phyloP scores from a whole-genome alignment of 1,284 basidiomycete species.

The Fomes fomentarius region DNA sequence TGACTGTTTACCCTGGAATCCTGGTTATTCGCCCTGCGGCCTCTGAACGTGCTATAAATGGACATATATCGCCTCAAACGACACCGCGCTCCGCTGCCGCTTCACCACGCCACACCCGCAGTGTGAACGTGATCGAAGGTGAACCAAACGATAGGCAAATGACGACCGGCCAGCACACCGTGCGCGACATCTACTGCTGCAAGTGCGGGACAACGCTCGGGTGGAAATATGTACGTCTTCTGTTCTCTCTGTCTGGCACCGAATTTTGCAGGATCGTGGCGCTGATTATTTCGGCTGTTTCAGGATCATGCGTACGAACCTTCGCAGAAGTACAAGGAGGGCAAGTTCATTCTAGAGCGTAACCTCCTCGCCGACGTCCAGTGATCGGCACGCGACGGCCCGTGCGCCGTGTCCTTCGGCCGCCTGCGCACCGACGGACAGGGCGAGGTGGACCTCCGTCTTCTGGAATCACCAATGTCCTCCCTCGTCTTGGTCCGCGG shows the following conservation, averaged over 20 bases:
- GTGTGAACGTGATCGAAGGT: constrained; percentile 89
- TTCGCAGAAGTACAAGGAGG: constrained; percentile 97
- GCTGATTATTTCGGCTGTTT: not conserved
- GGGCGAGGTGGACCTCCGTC: constrained; percentile 17
- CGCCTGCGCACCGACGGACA: constrained; percentile 4
- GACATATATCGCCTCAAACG: constrained; percentile 4
- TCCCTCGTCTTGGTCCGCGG: constrained; percentile 17
- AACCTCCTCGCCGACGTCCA: constrained; percentile 85
- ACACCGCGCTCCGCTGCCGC: constrained; percentile 1
- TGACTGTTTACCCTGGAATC: too few species aligned
- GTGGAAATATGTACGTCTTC: constrained; percentile 93
- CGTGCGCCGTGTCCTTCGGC: constrained; percentile 10
- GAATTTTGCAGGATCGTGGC: not conserved
- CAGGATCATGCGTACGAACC: constrained; percentile 91
- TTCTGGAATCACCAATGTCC: constrained; percentile 9
- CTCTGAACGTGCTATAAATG: constrained; percentile 17
- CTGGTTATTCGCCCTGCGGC: not conserved
- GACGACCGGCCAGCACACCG: constrained; percentile 96
- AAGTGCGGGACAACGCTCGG: constrained; percentile 88
- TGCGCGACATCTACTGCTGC: constrained; percentile 91
- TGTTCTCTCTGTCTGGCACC: constrained; percentile 9
- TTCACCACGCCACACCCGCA: constrained; percentile 34
- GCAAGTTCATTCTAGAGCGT: constrained; percentile 96
- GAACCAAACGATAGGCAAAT: constrained; percentile 91
- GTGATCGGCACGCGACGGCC: constrained; percentile 37